Conservation (phyloP, 805 yeast species). For the Yarrowia hollandica region DNA sequence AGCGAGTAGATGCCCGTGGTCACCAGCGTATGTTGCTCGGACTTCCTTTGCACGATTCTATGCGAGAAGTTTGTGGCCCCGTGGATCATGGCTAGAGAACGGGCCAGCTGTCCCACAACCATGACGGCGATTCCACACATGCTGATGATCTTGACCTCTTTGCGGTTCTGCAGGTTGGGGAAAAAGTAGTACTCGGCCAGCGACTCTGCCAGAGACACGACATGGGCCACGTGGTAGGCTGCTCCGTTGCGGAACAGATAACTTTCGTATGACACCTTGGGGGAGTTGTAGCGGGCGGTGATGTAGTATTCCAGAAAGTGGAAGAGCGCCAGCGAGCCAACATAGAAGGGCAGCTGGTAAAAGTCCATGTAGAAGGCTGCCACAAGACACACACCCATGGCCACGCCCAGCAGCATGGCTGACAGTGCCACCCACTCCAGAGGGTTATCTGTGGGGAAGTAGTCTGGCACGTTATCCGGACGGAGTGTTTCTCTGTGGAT, state of each 20-base stretch:
- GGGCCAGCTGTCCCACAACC: conserved; percentile 61
- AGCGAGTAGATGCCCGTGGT: conserved; percentile 68
- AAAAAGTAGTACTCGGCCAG: conserved; percentile 46
- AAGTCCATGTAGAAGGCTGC: conserved; percentile 28
- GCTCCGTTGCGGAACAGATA: conserved; percentile 65
- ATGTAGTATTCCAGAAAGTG: conserved; percentile 80
- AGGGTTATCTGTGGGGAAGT: conserved; percentile 30
- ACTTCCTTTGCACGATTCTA: conserved; percentile 56
- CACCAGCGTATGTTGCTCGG: conserved; percentile 62
- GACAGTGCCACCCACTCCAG: conserved; percentile 38
- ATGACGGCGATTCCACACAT: conserved; percentile 52
- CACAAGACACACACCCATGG: conserved; percentile 33
- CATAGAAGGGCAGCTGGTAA: conserved; percentile 49
- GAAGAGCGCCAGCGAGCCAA: conserved; percentile 57
- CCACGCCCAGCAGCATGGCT: conserved; percentile 39
- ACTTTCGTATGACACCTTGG: conserved; percentile 67
- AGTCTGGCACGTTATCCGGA: not conserved
- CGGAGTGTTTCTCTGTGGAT: not conserved
- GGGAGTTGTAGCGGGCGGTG: conserved; percentile 72
- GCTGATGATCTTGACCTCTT: conserved; percentile 40
- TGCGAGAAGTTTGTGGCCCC: conserved; percentile 89
- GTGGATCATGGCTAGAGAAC: conserved; percentile 81
- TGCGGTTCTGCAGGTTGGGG: conserved; percentile 39
- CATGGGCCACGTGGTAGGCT: conserved; percentile 59
- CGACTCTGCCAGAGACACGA: conserved; percentile 54